Conservation (phyloP, 805 yeast genomes). For the Ogataea minuta region DNA sequence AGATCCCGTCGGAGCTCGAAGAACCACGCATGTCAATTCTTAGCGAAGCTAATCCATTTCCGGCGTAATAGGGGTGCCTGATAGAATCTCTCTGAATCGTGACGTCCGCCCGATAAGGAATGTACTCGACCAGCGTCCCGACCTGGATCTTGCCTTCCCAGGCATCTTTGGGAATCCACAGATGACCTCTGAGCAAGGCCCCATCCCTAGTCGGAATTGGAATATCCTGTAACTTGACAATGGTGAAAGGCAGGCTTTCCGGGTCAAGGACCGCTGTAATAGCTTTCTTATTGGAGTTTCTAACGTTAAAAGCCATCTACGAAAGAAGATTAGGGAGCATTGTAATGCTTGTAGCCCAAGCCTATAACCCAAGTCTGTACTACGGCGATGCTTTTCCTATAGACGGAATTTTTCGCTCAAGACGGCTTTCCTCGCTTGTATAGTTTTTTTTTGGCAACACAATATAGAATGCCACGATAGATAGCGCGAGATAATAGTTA, state of each 20-base stretch:
- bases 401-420: too few relatives aligned
- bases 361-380: too few relatives aligned
- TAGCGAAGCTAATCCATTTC: constrained; percentile 44
- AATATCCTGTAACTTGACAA: constrained; percentile 36
- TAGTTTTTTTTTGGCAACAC: too few relatives aligned
- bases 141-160: constrained; percentile 28
- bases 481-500: too few relatives aligned
- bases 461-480: too few relatives aligned
- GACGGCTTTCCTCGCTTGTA: too few relatives aligned
- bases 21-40: constrained; percentile 48
- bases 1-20: constrained; percentile 41
- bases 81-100: constrained; percentile 45
- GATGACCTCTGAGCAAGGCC: constrained; percentile 37
- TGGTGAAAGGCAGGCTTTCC: constrained; percentile 30
- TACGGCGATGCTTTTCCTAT: too few relatives aligned
- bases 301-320: constrained; percentile 42
- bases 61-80: constrained; percentile 47
- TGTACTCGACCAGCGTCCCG: constrained; percentile 43
- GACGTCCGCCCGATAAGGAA: constrained; percentile 46
- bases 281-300: constrained; percentile 30
- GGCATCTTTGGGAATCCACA: constrained; percentile 43
- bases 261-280: constrained; percentile 20
- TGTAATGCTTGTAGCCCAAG: background rate
- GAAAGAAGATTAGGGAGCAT: background rate
- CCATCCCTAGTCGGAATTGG: constrained; percentile 42